These are phyloP conservation scores for Solanum bukasovii DNA, from an alignment of 257 asterid species.

Conservation along the genomic window DNA sequence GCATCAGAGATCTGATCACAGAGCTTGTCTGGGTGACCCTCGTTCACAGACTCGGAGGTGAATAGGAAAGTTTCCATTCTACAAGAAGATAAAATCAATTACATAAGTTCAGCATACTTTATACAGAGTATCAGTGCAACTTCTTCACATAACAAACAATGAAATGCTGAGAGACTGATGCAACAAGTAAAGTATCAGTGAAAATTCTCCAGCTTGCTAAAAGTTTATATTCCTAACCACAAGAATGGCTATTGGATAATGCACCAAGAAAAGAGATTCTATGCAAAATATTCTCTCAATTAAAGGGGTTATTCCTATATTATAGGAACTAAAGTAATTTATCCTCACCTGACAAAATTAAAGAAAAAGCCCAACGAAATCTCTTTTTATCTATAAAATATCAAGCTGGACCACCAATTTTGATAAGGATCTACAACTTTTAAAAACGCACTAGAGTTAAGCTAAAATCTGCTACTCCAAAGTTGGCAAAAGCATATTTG, in stretches of 20 bases:
- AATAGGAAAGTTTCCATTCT: conserved; percentile 51
- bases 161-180: neutral
- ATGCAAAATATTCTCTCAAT: neutral
- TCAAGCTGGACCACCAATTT: neutral
- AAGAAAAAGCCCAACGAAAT: neutral
- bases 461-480: neutral
- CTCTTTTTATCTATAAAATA: neutral
- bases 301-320: neutral
- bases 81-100: neutral
- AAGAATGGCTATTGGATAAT: neutral
- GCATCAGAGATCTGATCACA: conserved; percentile 63
- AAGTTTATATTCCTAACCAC: neutral
- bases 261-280: neutral
- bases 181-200: neutral
- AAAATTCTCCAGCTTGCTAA: neutral
- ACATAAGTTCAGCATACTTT: neutral
- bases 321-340: neutral
- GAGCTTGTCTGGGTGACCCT: conserved; percentile 67
- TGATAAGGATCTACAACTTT: neutral
- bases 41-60: conserved; percentile 59
- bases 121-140: neutral
- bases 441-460: neutral
- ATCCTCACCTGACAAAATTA: neutral
- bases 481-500: neutral
- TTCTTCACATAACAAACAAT: neutral